Conservation (phyloP, 169 alveolate species). For the Theileria orientalis region DNA sequence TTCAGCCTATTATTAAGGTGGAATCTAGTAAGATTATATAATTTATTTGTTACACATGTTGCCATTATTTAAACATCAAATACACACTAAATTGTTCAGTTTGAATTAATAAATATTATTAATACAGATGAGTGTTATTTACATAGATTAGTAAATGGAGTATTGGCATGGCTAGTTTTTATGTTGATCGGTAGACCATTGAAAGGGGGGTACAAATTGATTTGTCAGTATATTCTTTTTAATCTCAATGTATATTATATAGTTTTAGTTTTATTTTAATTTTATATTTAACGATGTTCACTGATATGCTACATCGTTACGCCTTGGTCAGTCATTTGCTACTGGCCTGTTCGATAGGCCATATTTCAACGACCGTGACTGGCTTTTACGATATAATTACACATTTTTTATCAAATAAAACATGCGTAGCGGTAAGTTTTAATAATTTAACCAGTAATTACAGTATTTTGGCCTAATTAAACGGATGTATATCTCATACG, state of each 20-base stretch:
- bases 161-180: too few species aligned
- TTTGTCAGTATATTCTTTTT: too few species aligned
- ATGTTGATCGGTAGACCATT: too few species aligned
- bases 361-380: slow-evolving; percentile 20
- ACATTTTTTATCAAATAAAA: slow-evolving; percentile 34
- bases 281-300: background rate
- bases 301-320: slow-evolving; percentile 44
- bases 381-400: slow-evolving; percentile 58
- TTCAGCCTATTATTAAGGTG: background rate
- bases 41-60: background rate
- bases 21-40: too few species aligned
- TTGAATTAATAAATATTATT: too few species aligned
- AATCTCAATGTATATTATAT: too few species aligned
- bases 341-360: slow-evolving; percentile 59
- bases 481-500: background rate
- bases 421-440: slow-evolving; percentile 50
- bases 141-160: too few species aligned
- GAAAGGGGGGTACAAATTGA: too few species aligned
- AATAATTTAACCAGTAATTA: background rate
- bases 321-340: slow-evolving; percentile 58
- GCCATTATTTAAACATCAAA: too few species aligned
- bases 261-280: background rate
- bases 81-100: too few species aligned
- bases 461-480: too few species aligned
- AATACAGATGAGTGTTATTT: too few species aligned